Evolutionary conservation across 495 filamentous ascomycete species (phyloP), one percentile per base, ranked within the genome.

Genomic region (Aspergillus indologenus): DNA sequence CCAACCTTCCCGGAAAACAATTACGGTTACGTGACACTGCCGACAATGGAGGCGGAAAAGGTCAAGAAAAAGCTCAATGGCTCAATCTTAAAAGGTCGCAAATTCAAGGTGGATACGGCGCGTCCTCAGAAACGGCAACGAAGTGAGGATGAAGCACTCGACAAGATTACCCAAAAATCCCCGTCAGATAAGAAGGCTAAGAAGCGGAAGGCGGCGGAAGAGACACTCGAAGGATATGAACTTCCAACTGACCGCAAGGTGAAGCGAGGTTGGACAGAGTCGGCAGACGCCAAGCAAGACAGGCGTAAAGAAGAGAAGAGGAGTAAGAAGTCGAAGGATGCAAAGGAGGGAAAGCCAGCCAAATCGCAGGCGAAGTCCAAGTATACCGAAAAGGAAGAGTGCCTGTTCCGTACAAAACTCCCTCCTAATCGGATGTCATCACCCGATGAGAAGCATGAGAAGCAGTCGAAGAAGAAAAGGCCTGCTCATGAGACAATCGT

Each of bases 21-120:
- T 40, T 98, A 90, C 87, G 94, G 92, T 48, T 98, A 88, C 75
- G 73, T 97, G 49, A 90, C 93, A 19, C 71, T 98, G 20, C 91
- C 93, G 0, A 71, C 66, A 1, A 83, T 85, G 72, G 91, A 94
- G 61, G 94, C 92, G 5, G 87, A 92, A 3, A 95, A 92, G 66
- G 75, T 98, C 26, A 89, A 87, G 71, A 92, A 91, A 79, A 97
- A 95, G 68, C 80, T 98, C n/a, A 89, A 96, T 76, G 93, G 92
- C 9, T 83, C 87, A 5, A 87, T 91, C 15, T 74, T 98, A 22
- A 95, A 87, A 58, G 94, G 94, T 31, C 79, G 81, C 45, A 98
- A 96, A 70, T 83, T 98, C 59, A 83, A 85, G 47, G 82, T 98
- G 34, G 90, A 96, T 62, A 81, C 85, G 18, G 93, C 94, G 18